Evolutionary conservation across 495 filamentous ascomycete species (phyloP), one percentile per base, ranked within the genome.

Genomic region (Haplographium delicatum): DNA sequence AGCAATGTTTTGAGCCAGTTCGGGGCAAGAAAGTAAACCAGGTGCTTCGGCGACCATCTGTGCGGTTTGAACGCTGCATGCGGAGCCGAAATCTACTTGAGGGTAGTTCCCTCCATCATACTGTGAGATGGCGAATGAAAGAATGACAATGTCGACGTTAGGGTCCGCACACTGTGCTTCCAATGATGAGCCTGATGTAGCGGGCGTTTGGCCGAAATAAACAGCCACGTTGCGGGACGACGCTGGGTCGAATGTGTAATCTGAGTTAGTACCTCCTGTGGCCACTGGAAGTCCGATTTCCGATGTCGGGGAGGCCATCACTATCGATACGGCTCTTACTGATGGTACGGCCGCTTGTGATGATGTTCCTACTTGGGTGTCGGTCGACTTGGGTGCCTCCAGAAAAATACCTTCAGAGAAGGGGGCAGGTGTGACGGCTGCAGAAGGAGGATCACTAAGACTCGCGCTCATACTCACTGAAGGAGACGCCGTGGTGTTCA

Each of bases 1-100:
- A 38, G 66, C 66, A 61, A 90, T 88, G 51, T 89, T 80, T 45
- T 51, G 31, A 6, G 60, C 67, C 19, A 70, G 58, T 0, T 37
- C 22, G 0, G 62, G 49, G 47, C 66, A 68, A 50, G 60, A 50
- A 7, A 56, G 37, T 19, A 58, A 26, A n/a, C 56, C 52, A 4
- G 56, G 44, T 8, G 56, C 56, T 25, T 50, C 2, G 5, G 23
- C 2, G 4, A 37, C 30, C 44, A 58, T 58, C 2, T 10, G 2
- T n/a, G 46, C 3, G 3, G 53, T 51, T 24, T 56, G 53, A 30
- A 27, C 46, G 5, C 53, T 40, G 26, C 56, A 59, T 10, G 53
- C 53, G 9, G 46, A 6, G 11, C 56, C 56, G 26, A 59, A 59
- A 41, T 56, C 52, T 2, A 51, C 16, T 5, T 10, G 5, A 1